Conservation (phyloP, 352 stramenopile genomes). For the Phytopythium cucurbitacearum region DNA sequence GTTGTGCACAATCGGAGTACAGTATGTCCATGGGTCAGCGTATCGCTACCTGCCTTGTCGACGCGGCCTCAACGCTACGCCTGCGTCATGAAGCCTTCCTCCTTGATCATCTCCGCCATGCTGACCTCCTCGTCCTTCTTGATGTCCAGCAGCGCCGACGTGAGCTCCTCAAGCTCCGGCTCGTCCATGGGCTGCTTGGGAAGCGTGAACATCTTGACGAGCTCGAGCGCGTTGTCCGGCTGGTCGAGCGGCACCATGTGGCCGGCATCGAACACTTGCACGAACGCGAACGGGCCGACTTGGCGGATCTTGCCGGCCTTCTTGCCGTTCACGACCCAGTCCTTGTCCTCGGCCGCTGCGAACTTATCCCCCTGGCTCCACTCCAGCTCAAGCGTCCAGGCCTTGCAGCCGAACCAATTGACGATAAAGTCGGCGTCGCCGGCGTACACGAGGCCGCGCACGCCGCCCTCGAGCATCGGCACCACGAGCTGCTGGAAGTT, state of each 20-base stretch:
- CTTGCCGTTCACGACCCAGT: constrained; percentile 61
- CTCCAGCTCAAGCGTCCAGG: constrained; percentile 92
- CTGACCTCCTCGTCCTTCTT: constrained; percentile 7
- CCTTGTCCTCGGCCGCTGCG: constrained; percentile 37
- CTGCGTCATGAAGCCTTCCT: constrained; percentile 33
- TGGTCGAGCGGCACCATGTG: constrained; percentile 97
- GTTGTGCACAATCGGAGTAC: too few relatives aligned
- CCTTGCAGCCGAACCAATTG: constrained; percentile 97
- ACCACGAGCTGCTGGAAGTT: constrained; percentile 91
- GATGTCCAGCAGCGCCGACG: constrained; percentile 16
- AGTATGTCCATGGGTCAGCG: too few relatives aligned
- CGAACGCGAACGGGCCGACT: constrained; percentile 84
- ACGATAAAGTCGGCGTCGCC: constrained; percentile 97
- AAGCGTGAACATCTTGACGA: constrained; percentile 91
- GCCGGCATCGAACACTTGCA: constrained; percentile 93
- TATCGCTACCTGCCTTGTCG: too few relatives aligned
- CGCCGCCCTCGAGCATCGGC: constrained; percentile 89
- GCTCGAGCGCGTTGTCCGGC: constrained; percentile 89
- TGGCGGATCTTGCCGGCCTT: constrained; percentile 56
- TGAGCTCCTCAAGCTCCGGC: constrained; percentile 11
- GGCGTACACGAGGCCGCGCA: constrained; percentile 94
- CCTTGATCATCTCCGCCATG: constrained; percentile 16
- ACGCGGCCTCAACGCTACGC: too few relatives aligned
- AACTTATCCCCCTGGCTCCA: constrained; percentile 85
- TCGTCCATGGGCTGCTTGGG: constrained; percentile 20